Evolutionary conservation across 148 eudicot species (phyloP).

Genomic region (Vaccinium macrocarpon): DNA sequence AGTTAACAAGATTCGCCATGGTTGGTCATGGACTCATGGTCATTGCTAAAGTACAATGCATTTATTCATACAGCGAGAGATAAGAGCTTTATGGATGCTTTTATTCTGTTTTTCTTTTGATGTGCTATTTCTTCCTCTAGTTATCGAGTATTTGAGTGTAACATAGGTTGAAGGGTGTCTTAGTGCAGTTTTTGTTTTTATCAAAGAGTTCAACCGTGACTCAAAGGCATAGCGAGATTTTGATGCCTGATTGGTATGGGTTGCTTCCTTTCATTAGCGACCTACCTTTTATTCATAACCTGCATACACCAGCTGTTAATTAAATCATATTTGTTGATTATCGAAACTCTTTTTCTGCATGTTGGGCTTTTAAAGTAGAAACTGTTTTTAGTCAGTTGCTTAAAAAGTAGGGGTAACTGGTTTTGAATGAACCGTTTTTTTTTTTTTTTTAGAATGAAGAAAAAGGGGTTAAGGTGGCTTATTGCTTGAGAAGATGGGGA

Average conservation of each 20-base stretch:
- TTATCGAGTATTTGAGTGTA: neutral
- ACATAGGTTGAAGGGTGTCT: neutral
- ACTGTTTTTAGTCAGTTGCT: neutral
- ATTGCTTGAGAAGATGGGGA: neutral
- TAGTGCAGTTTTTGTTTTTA: neutral
- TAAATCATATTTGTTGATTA: neutral
- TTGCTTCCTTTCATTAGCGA: neutral
- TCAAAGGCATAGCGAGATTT: neutral
- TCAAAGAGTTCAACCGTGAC: neutral
- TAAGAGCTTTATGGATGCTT: neutral
- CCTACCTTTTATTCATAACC: neutral
- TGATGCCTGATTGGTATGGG: neutral
- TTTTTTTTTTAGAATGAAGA: neutral
- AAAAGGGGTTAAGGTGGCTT: neutral
- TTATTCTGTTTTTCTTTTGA: neutral
- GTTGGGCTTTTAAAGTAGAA: neutral
- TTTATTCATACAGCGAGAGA: neutral
- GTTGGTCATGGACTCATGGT: neutral
- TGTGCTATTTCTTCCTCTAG: neutral
- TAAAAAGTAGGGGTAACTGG: neutral
- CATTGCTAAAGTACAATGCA: neutral
- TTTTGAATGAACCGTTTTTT: neutral
- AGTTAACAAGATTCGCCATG: neutral
- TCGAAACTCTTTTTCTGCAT: neutral
- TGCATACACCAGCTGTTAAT: conserved; percentile 1